phyloP scores from a whole-genome alignment of 164 flowering plant species.

The Umbilicus rupestris region DNA sequence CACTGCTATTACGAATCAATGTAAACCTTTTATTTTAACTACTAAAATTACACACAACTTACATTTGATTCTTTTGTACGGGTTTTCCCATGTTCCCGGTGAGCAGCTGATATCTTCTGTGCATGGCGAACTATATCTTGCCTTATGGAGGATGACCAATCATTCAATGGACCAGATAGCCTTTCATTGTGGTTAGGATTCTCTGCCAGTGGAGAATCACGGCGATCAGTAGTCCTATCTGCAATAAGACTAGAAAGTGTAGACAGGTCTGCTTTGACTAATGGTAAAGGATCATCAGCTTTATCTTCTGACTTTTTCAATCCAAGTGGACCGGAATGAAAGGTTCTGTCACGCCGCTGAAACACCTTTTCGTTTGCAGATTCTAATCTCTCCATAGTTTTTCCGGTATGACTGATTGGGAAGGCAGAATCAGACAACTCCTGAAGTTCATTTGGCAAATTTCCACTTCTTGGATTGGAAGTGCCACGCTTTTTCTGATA shows the following conservation, averaged over 20 bases:
- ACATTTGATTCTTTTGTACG: neutral
- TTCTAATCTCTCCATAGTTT: conserved; percentile 36
- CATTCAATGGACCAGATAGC: conserved; percentile 5
- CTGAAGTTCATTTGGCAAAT: conserved; percentile 1
- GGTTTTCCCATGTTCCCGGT: neutral
- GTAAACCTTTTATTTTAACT: neutral
- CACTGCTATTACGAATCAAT: neutral
- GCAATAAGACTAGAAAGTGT: conserved; percentile 54
- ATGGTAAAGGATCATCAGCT: conserved; percentile 36
- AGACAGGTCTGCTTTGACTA: conserved; percentile 46
- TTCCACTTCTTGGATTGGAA: neutral
- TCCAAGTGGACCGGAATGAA: conserved; percentile 88
- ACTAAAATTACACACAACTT: neutral
- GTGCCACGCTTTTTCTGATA: neutral
- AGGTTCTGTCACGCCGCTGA: conserved; percentile 50
- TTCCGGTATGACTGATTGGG: conserved; percentile 79
- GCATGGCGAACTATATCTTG: conserved; percentile 7
- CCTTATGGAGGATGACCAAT: conserved; percentile 1
- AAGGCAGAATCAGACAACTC: conserved; percentile 46
- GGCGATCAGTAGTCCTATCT: conserved; percentile 56
- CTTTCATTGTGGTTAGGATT: conserved; percentile 18
- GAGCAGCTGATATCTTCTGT: conserved; percentile 1
- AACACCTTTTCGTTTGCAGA: conserved; percentile 26
- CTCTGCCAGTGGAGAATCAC: conserved; percentile 40
- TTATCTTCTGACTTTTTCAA: conserved; percentile 52